Evolutionary conservation across 176 grass and related monocot genomes (phyloP), one percentile per base, ranked within the genome.

Genomic region (Bonia amplexicaulis): DNA sequence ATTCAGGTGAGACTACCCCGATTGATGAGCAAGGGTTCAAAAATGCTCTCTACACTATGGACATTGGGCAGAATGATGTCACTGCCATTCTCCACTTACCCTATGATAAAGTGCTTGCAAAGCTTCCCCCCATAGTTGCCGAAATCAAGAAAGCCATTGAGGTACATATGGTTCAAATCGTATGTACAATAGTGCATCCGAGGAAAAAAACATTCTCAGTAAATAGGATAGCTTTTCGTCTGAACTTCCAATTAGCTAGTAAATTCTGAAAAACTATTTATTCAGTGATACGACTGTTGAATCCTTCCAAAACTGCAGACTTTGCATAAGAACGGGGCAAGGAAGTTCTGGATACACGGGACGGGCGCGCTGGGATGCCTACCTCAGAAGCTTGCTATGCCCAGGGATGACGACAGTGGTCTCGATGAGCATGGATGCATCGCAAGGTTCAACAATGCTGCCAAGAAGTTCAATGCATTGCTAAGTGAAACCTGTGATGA

Each of bases 21-120:
- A 2, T 96, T 29, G 83, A 90, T 41, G 78, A 77, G 35, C 11
- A 66, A 59, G 91, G 68, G 8, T 92, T 99, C 23, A 29, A 51
- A 39, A 94, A 61, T 29, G 96, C 91, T 58, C 69, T 99, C 12
- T 99, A 92, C 63, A 81, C 81, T 7, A 90, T 99, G 52, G 96
- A 99, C 72, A 96, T 99, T 1, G 96, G 96, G 31, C 96, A 99
- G 27, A 99, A 99, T 15, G 96, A 99, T 81, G 68, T 99, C 37
- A 81, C 85, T 8, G 84, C 22, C 10, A 52, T 92, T 11, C 84
- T 99, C 57, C 37, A 92, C 67, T 41, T 90, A 67, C 84, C 80
- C 19, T 96, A 91, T 35, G 73, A 89, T 62, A 22, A 86, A 51
- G 78, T 91, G 65, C 51, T 99, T 9, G 26, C 12, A 37, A 94